Base-by-base conservation (phyloP, 768 basidiomycete genomes). In the Tulasnella sp. region DNA sequence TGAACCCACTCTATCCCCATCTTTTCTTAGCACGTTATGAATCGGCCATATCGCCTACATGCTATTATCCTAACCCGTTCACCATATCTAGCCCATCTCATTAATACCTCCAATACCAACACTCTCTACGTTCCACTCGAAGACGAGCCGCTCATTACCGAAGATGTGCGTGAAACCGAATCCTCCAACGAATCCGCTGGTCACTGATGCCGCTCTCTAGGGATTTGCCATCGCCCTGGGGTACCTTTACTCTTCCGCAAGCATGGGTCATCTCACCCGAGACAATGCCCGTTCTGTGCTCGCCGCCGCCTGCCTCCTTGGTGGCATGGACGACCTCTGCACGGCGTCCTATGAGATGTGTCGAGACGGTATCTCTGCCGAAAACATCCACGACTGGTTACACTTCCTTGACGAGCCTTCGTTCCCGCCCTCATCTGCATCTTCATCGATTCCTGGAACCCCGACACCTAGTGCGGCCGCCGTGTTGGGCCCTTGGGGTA, bases 61-160 rank as follows among this genome's bases (percentile, higher is more conserved):
- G 81, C 84, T 63, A 85, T 93, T 70, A 84, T 92, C 64, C 76
- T 93, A 62, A 87, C 89, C 61, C 84, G 85, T 54, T 92, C 90
- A 30, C 90, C 92, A 38, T 87, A 82, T 72, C 80, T 93, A 67
- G 87, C 85, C 42, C 88, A 91, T 69, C 76, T 90, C 64, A 88
- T 94, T 84, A 85, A 84, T 57, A 87, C 85, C 50, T 82, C 84
- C 49, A 22, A 82, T 81, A 70, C 68, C 30, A 72, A 73, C 75
- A 74, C 80, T 56, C 80, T 92, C 65, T 84, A 83, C 68, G 80
- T 91, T 56, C 79, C 82, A 63, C 73, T 92, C 62, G 83, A 85
- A 65, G 79, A 80, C 62, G 85, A 90, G 65, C 87, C 85, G 50
- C 83, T 87, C 70, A 82, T 92, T 59, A 88, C 85, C 15, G 80